Percentiles rank a stretch among this genome's conserved stretches.
phyloP scores from a whole-genome alignment of 768 basidiomycete species.

The Tulasnella sp. region DNA sequence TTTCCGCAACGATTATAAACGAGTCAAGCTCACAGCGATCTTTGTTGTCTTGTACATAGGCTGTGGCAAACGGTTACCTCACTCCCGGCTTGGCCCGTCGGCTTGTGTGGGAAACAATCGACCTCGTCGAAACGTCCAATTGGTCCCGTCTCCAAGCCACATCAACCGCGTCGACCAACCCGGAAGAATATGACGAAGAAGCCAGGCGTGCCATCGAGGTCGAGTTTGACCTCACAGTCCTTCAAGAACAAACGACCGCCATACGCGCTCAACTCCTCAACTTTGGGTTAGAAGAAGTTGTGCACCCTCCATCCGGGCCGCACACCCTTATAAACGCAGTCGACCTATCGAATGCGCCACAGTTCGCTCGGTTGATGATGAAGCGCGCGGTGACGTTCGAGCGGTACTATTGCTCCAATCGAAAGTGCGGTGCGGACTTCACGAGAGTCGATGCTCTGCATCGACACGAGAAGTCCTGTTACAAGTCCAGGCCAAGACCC shows the following conservation, averaged over 20 bases:
- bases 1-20: too few relatives aligned
- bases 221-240: conserved; percentile 5
- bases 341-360: background rate
- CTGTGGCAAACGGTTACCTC: background rate
- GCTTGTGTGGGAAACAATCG: conserved; percentile 9
- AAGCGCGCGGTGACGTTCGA: conserved; percentile 8
- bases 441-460: conserved; percentile 6
- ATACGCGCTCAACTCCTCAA: background rate
- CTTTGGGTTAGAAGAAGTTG: background rate
- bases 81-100: conserved; percentile 7
- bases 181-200: background rate
- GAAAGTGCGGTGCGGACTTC: conserved; percentile 5
- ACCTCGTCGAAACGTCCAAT: conserved; percentile 3
- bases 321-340: background rate
- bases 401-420: conserved; percentile 8
- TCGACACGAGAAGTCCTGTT: background rate
- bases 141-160: background rate
- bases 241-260: background rate
- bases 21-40: too few relatives aligned
- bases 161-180: background rate
- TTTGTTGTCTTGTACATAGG: background rate
- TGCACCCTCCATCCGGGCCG: background rate
- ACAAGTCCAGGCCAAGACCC: too few relatives aligned
- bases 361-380: conserved; percentile 4
- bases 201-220: background rate